A percentile compares a stretch with the other conserved stretches of the same genome.
These are phyloP conservation scores for Claviceps sp. DNA, from an alignment of 2,329 filamentous ascomycete genomes.

Conservation along the genomic window DNA sequence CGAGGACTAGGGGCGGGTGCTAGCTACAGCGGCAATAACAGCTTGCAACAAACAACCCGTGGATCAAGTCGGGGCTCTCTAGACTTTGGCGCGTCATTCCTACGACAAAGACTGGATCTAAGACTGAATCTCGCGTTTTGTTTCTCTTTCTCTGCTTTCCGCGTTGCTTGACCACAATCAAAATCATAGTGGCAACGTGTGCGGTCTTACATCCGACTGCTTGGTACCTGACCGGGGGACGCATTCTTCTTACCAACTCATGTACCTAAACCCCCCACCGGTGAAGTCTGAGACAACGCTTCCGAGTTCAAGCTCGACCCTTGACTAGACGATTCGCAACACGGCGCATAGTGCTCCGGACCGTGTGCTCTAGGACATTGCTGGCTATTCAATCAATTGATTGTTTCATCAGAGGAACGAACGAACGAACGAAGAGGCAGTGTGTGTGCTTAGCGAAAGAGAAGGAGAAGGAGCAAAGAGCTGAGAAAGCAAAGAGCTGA, in stretches of 20 bases:
- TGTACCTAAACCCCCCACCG: not conserved
- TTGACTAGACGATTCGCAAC: not conserved
- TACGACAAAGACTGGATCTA: not conserved
- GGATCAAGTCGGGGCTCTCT: not conserved
- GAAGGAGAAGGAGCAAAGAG: no score
- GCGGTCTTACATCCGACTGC: not conserved
- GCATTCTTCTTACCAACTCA: not conserved
- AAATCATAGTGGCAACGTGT: not conserved
- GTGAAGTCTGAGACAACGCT: constrained; percentile 1
- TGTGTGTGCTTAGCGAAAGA: no score
- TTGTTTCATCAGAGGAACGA: no score
- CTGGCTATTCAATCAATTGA: not conserved
- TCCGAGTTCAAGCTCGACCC: not conserved
- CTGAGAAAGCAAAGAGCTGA: no score
- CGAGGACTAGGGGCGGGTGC: not conserved
- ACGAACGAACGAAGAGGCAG: no score
- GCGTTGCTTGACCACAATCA: not conserved
- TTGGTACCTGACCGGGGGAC: not conserved
- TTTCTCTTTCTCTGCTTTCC: not conserved
- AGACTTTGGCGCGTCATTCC: not conserved
- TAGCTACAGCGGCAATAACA: not conserved
- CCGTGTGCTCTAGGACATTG: not conserved
- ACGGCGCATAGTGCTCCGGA: not conserved
- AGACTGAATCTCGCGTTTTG: not conserved
- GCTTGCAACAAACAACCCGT: not conserved